Percentiles rank a stretch among this genome's conserved stretches.
Evolutionary conservation across 192 early-diverging fungal species (phyloP).

Genomic region (Coemansia sp.): DNA sequence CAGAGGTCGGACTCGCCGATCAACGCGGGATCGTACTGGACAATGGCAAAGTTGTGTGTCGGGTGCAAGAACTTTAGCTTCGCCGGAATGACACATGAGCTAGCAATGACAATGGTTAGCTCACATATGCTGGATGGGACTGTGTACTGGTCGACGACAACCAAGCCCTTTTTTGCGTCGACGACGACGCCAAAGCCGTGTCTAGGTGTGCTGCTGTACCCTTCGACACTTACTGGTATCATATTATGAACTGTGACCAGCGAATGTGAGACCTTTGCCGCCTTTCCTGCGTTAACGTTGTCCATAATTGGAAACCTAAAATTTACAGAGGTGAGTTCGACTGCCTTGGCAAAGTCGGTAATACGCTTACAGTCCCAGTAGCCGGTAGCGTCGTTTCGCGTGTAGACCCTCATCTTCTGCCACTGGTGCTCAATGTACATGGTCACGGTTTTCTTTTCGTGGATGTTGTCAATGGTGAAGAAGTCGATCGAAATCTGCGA

Average conservation of each 20-base stretch:
- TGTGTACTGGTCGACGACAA: constrained; percentile 78
- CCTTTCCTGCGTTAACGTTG: constrained; percentile 20
- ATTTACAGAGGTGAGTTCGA: constrained; percentile 12
- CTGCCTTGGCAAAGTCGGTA: constrained; percentile 9
- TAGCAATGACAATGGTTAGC: constrained; percentile 78
- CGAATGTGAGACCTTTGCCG: constrained; percentile 24
- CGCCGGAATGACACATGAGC: constrained; percentile 85
- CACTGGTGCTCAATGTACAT: constrained; percentile 23
- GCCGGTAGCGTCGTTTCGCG: constrained; percentile 39
- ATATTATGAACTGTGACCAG: constrained; percentile 26
- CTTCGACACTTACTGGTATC: constrained; percentile 30
- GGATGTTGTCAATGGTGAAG: constrained; percentile 22
- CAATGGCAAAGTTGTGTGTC: constrained; percentile 80
- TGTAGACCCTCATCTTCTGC: constrained; percentile 35
- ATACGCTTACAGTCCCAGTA: constrained; percentile 37
- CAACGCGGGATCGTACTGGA: constrained; percentile 75
- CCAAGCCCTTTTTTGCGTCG: constrained; percentile 73
- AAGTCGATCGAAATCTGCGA: constrained; percentile 20
- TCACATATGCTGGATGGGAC: constrained; percentile 79
- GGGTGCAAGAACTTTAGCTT: constrained; percentile 82
- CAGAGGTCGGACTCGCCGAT: constrained; percentile 74
- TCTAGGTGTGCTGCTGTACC: constrained; percentile 6
- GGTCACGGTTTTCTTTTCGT: constrained; percentile 6
- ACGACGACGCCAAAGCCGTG: constrained; percentile 70
- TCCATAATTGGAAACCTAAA: constrained; percentile 21